phyloP scores from a whole-genome alignment of 2,329 filamentous ascomycete species.

The Alternaria conjuncta region DNA sequence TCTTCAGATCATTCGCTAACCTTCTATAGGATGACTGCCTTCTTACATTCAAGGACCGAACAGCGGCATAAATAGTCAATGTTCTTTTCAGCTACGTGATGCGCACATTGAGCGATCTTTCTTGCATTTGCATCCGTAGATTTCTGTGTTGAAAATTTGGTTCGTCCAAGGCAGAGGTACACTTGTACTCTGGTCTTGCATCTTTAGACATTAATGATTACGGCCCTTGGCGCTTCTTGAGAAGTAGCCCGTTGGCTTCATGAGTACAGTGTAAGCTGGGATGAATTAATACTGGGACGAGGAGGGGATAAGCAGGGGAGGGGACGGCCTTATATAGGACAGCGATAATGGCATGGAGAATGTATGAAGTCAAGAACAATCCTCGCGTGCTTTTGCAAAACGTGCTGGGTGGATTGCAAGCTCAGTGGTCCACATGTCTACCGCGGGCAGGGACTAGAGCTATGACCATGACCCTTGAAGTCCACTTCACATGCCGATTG shows the following conservation, averaged over 20 bases:
- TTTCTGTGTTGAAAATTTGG: constrained; percentile 16
- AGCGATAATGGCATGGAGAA: constrained; percentile 22
- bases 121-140: constrained; percentile 32
- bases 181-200: constrained; percentile 18
- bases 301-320: neutral
- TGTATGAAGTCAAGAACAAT: neutral
- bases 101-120: constrained; percentile 31
- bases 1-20: constrained; percentile 22
- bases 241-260: constrained; percentile 17
- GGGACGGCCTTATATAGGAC: neutral
- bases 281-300: constrained; percentile 15
- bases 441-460: constrained; percentile 12
- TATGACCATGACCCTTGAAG: constrained; percentile 27
- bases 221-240: constrained; percentile 20
- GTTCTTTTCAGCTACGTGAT: constrained; percentile 18
- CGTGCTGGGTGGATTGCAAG: neutral
- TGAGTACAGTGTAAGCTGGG: constrained; percentile 21
- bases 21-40: constrained; percentile 76
- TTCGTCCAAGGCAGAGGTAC: constrained; percentile 22
- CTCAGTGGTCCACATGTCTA: neutral
- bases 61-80: constrained; percentile 22
- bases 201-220: constrained; percentile 40
- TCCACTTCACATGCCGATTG: constrained; percentile 13
- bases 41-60: constrained; percentile 67
- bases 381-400: neutral